Evolutionary conservation across 352 stramenopile species (phyloP).

Genomic region (Phytopythium boreale): DNA sequence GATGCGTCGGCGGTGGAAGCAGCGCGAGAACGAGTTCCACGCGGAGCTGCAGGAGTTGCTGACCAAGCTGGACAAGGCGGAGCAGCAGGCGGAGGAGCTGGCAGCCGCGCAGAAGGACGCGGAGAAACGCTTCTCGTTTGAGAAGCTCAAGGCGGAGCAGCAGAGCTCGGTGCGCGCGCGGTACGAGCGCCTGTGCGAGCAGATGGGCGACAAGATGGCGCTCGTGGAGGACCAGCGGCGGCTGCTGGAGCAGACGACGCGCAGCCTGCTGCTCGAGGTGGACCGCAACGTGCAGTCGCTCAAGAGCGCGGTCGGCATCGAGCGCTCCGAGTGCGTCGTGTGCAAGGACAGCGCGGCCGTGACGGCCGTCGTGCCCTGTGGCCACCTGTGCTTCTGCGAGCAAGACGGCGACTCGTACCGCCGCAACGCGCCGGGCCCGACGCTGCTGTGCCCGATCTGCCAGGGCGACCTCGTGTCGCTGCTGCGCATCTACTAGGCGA

Average conservation of each 20-base stretch:
- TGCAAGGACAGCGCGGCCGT: conserved; percentile 75
- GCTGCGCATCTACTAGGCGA: conserved; percentile 17
- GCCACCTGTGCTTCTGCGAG: conserved; percentile 84
- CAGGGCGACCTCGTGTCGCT: conserved; percentile 80
- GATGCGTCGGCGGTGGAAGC: conserved; percentile 77
- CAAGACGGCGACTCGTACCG: conserved; percentile 73
- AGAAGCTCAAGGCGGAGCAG: conserved; percentile 69
- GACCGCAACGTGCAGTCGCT: conserved; percentile 70
- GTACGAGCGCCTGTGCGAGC: conserved; percentile 73
- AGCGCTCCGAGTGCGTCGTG: conserved; percentile 74
- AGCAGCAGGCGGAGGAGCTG: conserved; percentile 39
- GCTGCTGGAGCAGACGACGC: conserved; percentile 76
- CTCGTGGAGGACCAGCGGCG: conserved; percentile 71
- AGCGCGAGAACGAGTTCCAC: conserved; percentile 71
- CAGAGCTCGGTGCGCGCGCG: conserved; percentile 69
- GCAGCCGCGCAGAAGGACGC: conserved; percentile 51
- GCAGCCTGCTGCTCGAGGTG: conserved; percentile 62
- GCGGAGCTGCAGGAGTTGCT: conserved; percentile 60
- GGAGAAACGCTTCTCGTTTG: conserved; percentile 68
- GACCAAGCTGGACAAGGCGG: conserved; percentile 42
- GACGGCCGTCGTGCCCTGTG: conserved; percentile 75
- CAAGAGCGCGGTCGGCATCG: conserved; percentile 57
- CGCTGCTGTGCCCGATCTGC: conserved; percentile 73
- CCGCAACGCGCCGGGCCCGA: conserved; percentile 33
- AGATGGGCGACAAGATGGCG: conserved; percentile 68